These are phyloP conservation scores for Vitis riparia DNA, from an alignment of 164 flowering plant genomes.

Conservation along the genomic window DNA sequence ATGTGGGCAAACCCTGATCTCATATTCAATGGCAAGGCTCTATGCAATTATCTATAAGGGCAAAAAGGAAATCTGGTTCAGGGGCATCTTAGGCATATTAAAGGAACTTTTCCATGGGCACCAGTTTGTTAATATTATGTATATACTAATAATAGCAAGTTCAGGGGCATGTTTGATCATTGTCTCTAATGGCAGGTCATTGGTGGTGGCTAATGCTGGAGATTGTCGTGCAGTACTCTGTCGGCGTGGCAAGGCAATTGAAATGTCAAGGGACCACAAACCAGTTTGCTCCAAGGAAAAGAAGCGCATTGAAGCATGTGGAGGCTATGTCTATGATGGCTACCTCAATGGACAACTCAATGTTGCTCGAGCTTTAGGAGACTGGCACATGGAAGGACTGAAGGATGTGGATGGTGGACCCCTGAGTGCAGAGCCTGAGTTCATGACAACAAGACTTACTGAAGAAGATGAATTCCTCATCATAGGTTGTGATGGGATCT, in stretches of 20 bases:
- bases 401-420: conserved; percentile 73
- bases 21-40: too few relatives aligned
- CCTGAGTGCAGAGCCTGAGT: conserved; percentile 89
- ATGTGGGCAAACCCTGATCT: too few relatives aligned
- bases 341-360: conserved; percentile 90
- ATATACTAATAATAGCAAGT: neutral
- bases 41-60: too few relatives aligned
- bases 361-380: conserved; percentile 95
- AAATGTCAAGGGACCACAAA: conserved; percentile 93
- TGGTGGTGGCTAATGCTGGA: conserved; percentile 97
- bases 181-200: conserved; percentile 42
- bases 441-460: conserved; percentile 55
- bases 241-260: conserved; percentile 90
- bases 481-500: conserved; percentile 93
- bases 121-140: too few relatives aligned
- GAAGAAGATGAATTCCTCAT: conserved; percentile 92
- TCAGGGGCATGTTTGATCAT: neutral
- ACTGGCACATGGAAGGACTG: conserved; percentile 96
- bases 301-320: conserved; percentile 78
- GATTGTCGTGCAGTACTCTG: conserved; percentile 96
- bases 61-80: too few relatives aligned
- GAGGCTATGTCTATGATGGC: conserved; percentile 82
- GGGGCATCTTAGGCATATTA: too few relatives aligned
- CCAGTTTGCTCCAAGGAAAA: conserved; percentile 65
- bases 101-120: too few relatives aligned